These are phyloP conservation scores for Kodamaea fungicola DNA, from an alignment of 1,139 yeast species.

Conservation along the genomic window DNA sequence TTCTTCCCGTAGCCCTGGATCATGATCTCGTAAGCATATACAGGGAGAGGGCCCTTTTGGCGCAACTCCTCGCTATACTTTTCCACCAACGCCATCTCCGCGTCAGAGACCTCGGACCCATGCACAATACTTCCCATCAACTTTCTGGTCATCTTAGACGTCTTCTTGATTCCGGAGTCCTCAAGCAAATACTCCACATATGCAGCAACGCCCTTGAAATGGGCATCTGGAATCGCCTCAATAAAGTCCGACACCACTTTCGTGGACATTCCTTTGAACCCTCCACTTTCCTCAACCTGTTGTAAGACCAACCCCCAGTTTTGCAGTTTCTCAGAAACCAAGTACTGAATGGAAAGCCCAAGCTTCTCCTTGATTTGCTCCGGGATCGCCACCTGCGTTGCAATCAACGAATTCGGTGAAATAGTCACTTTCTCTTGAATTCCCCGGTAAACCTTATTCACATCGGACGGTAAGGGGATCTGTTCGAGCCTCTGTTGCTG, in stretches of 20 bases:
- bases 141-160: constrained; percentile 37
- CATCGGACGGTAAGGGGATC: constrained; percentile 22
- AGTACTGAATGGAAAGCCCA: constrained; percentile 45
- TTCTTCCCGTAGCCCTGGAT: constrained; percentile 41
- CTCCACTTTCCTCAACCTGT: constrained; percentile 38
- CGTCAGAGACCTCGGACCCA: constrained; percentile 21
- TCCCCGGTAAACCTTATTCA: constrained; percentile 15
- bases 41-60: constrained; percentile 16
- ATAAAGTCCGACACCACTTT: constrained; percentile 42
- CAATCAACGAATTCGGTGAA: constrained; percentile 10
- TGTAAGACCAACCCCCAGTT: constrained; percentile 56
- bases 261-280: constrained; percentile 35
- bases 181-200: constrained; percentile 27
- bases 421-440: neutral
- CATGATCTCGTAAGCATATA: constrained; percentile 31
- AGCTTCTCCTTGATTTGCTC: constrained; percentile 37
- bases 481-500: constrained; percentile 12
- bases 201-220: constrained; percentile 34
- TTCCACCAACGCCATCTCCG: constrained; percentile 24
- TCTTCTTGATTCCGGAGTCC: constrained; percentile 31
- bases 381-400: constrained; percentile 36
- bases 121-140: constrained; percentile 42
- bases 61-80: constrained; percentile 13
- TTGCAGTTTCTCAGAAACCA: constrained; percentile 43
- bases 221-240: constrained; percentile 39